Evolutionary conservation across 805 yeast species (phyloP).

Genomic region (Wickerhamomyces xylosicus): DNA sequence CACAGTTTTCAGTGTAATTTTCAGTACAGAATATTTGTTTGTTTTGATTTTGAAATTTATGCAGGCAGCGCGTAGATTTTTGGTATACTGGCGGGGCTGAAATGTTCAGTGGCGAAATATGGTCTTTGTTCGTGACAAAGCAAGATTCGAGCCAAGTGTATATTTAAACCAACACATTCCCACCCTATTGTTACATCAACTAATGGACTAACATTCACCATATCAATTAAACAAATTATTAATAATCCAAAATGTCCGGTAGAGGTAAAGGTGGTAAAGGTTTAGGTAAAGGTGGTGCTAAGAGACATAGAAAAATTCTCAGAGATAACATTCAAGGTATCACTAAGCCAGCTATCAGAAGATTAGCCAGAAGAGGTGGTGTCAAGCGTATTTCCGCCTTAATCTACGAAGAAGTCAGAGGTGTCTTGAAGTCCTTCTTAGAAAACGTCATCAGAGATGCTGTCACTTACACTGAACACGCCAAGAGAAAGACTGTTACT

Average conservation of each 20-base stretch:
- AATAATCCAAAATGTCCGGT: slow-evolving; percentile 70
- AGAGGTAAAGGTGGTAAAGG: slow-evolving; percentile 99
- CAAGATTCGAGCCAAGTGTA: too few species aligned
- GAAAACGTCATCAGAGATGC: slow-evolving; percentile 98
- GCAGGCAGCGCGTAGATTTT: too few species aligned
- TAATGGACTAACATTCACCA: not conserved
- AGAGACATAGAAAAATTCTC: slow-evolving; percentile 98
- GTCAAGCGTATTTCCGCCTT: slow-evolving; percentile 99
- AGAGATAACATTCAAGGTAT: slow-evolving; percentile 99
- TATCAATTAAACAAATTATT: slow-evolving; percentile 9
- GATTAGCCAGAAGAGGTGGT: slow-evolving; percentile 99
- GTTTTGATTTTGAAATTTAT: not conserved
- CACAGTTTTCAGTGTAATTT: slow-evolving; percentile 9
- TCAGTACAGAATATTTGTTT: slow-evolving; percentile 1
- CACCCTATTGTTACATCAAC: not conserved
- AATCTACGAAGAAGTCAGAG: slow-evolving; percentile 98
- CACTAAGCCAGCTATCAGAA: slow-evolving; percentile 99
- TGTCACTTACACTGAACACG: slow-evolving; percentile 99
- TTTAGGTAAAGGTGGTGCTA: slow-evolving; percentile 99
- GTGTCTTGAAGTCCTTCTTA: slow-evolving; percentile 89
- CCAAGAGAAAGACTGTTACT: slow-evolving; percentile 99
- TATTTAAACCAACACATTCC: slow-evolving; percentile 1
- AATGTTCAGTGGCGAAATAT: too few species aligned
- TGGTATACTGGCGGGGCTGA: not conserved
- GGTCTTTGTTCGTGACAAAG: not conserved